These are phyloP conservation scores for Linderina pennispora DNA, from an alignment of 192 early-diverging fungal genomes.

Conservation along the genomic window DNA sequence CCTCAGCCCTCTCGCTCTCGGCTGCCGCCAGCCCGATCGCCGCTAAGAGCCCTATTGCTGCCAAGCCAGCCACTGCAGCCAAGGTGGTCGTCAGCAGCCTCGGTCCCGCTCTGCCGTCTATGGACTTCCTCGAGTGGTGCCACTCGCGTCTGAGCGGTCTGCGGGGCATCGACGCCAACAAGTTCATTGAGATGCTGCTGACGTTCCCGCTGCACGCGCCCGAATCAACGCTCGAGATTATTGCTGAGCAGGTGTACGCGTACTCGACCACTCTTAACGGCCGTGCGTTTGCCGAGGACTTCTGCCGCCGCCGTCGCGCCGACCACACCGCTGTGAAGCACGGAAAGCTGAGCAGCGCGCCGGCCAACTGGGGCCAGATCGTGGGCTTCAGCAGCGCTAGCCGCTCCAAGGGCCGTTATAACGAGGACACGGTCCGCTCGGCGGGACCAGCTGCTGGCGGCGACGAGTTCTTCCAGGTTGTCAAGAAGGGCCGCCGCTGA, in stretches of 20 bases:
- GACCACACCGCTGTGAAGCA: constrained; percentile 36
- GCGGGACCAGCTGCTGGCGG: too few relatives aligned
- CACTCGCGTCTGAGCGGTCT: constrained; percentile 55
- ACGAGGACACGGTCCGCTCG: too few relatives aligned
- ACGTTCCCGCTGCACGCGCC: constrained; percentile 64
- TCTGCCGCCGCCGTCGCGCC: constrained; percentile 65
- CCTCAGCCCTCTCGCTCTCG: too few relatives aligned
- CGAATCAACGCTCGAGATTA: constrained; percentile 63
- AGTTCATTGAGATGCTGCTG: constrained; percentile 72
- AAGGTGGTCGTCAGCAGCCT: background rate
- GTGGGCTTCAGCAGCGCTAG: constrained; percentile 8
- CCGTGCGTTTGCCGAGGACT: constrained; percentile 73
- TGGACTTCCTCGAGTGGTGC: constrained; percentile 72
- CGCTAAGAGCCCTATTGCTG: too few relatives aligned
- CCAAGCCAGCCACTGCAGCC: too few relatives aligned
- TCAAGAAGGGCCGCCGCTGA: too few relatives aligned
- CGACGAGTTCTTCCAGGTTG: too few relatives aligned
- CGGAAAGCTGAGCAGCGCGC: constrained; percentile 27
- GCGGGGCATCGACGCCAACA: constrained; percentile 54
- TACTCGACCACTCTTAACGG: constrained; percentile 66
- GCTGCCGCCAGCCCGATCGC: too few relatives aligned
- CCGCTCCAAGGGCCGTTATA: too few relatives aligned
- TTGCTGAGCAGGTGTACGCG: constrained; percentile 70
- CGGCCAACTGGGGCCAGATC: constrained; percentile 27
- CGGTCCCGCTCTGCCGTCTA: constrained; percentile 32